Percentiles rank a stretch among this genome's conserved stretches.
Conservation (phyloP, 1,139 yeast genomes). For the Yamadazyma membranifaciens region DNA sequence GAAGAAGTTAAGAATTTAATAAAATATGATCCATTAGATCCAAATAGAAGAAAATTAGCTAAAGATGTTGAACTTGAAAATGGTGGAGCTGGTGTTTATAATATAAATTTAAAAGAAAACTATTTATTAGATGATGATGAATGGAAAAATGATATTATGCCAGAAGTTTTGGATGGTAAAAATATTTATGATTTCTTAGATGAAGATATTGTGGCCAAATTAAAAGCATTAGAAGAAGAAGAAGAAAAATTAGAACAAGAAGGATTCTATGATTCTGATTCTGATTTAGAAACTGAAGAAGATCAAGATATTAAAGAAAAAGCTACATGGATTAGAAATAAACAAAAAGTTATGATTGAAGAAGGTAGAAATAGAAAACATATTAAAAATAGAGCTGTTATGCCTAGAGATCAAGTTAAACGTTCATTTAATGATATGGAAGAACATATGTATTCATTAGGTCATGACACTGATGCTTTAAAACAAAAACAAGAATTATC, state of each 20-base stretch:
- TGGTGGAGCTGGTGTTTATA: slow-evolving; percentile 98
- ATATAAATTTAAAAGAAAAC: slow-evolving; percentile 87
- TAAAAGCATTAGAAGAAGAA: slow-evolving; percentile 94
- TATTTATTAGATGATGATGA: slow-evolving; percentile 91
- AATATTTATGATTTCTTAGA: slow-evolving; percentile 97
- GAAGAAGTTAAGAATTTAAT: slow-evolving; percentile 58
- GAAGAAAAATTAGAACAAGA: slow-evolving; percentile 91
- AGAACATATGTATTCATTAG: slow-evolving; percentile 82
- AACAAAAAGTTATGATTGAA: slow-evolving; percentile 88
- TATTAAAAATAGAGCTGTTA: slow-evolving; percentile 80
- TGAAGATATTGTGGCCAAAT: slow-evolving; percentile 89
- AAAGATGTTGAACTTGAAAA: slow-evolving; percentile 90
- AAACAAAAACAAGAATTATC: slow-evolving; percentile 46
- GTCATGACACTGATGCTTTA: slow-evolving; percentile 77
- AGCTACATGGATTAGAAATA: slow-evolving; percentile 94
- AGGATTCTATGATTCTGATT: slow-evolving; percentile 94
- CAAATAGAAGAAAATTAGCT: slow-evolving; percentile 77
- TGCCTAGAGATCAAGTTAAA: slow-evolving; percentile 88
- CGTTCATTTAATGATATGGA: slow-evolving; percentile 81
- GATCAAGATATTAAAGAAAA: slow-evolving; percentile 74
- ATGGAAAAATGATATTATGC: slow-evolving; percentile 97
- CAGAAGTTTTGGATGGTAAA: slow-evolving; percentile 93
- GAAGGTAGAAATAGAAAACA: slow-evolving; percentile 88
- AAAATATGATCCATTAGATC: slow-evolving; percentile 78
- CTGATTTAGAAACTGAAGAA: slow-evolving; percentile 64